phyloP scores from a whole-genome alignment of 768 basidiomycete species.

The Hypsizygus marmoreus region DNA sequence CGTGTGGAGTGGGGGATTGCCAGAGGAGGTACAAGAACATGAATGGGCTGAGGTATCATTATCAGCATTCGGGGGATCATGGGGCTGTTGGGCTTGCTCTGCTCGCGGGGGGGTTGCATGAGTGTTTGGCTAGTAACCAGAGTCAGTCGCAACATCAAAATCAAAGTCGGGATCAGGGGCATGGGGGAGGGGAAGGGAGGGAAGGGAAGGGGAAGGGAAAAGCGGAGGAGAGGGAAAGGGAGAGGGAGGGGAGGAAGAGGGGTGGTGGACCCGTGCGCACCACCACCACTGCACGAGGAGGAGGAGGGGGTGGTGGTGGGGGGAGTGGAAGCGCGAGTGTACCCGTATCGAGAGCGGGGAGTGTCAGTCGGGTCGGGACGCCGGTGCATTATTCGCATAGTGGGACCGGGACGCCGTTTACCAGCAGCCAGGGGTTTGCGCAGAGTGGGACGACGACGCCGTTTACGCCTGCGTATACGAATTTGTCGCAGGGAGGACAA shows the following conservation, averaged over 20 bases:
- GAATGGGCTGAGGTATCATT: slow-evolving; percentile 96
- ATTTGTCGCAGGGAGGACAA: slow-evolving; percentile 5
- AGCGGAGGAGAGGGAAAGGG: slow-evolving; percentile 12
- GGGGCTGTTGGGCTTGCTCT: slow-evolving; percentile 86
- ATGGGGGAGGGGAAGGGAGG: slow-evolving; percentile 16
- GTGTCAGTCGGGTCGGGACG: slow-evolving; percentile 37
- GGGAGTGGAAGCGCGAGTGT: slow-evolving; percentile 29
- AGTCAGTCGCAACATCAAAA: background rate
- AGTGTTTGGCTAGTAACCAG: slow-evolving; percentile 29
- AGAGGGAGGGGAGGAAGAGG: slow-evolving; percentile 20
- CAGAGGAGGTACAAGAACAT: slow-evolving; percentile 95
- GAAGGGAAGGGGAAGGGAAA: slow-evolving; percentile 9
- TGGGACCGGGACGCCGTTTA: slow-evolving; percentile 6
- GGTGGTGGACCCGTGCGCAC: background rate
- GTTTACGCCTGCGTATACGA: slow-evolving; percentile 21
- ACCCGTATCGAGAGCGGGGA: slow-evolving; percentile 36
- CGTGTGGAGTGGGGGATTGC: slow-evolving; percentile 87
- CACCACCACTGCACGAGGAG: slow-evolving; percentile 1
- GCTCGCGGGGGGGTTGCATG: slow-evolving; percentile 72
- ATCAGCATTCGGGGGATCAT: slow-evolving; percentile 95
- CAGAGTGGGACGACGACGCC: slow-evolving; percentile 17
- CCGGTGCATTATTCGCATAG: too few relatives aligned
- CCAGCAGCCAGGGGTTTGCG: background rate
- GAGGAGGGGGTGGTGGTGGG: slow-evolving; percentile 2
- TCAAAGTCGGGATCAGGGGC: slow-evolving; percentile 20